Base-by-base conservation (phyloP, 345 rosid species). In the Anastatica hierochuntica region DNA sequence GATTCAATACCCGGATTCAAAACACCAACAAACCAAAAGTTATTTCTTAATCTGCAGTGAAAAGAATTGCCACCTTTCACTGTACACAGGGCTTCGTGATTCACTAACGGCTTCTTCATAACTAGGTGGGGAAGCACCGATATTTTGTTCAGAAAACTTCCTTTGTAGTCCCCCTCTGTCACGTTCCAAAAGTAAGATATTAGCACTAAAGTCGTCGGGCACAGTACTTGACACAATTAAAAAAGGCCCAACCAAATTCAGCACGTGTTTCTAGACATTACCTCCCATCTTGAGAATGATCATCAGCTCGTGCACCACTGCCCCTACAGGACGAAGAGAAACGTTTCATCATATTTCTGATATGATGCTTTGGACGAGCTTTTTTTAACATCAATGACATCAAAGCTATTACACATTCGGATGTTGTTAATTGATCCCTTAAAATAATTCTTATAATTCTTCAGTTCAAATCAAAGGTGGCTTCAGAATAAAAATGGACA, bases 51-150 rank as follows among this genome's bases (percentile, higher is more conserved):
- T 11, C 2, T 42, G 14, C 13, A 69, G 7, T 51, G 52, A 20
- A 58, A 21, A 66, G 53, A n/a, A 49, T 21, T 20, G 39, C 51
- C 74, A 92, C 98, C 94, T 94, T 75, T 80, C 90, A 67, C 76
- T 64, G 58, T 74, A 75, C 15, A 60, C 72, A 41, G 99, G 95
- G 53, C 90, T 94, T 34, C 71, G 88, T 67, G 92, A 72, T 30
- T 75, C 95, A 67, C 58, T 73, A 6, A 76, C 73, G 45, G 83
- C 89, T 76, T 88, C 99, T 75, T 88, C 99, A 64, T 88, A 88
- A 70, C 78, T 77, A 54, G 97, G 97, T 58, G 95, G 99, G n/a
- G n/a, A n/a, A 16, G 73, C 95, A 62, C 84, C 79, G 53, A 77
- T 70, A 68, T 80, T 81, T 72, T 83, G 97, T 60, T 83, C 97